Conservation (phyloP, 1,284 basidiomycete species). For the Trametes pubescens region DNA sequence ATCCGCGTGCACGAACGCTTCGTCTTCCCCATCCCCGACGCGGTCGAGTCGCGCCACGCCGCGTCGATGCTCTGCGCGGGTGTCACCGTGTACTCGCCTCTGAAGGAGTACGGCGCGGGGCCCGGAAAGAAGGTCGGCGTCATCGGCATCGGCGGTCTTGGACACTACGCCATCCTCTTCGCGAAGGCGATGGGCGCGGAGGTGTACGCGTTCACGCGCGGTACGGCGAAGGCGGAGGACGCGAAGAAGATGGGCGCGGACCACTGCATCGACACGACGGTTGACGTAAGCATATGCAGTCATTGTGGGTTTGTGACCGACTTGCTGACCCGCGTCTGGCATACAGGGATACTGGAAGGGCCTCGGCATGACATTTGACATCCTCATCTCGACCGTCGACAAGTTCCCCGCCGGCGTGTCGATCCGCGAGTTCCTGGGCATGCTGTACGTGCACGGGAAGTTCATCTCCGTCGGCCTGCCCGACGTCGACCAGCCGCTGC, state of each 20-base stretch:
- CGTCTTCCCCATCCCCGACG: constrained; percentile 75
- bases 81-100: constrained; percentile 71
- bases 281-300: constrained; percentile 21
- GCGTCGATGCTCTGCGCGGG: constrained; percentile 70
- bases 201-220: constrained; percentile 72
- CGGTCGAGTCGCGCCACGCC: constrained; percentile 59
- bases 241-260: constrained; percentile 69
- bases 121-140: constrained; percentile 75
- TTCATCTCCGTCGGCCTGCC: constrained; percentile 67
- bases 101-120: constrained; percentile 66
- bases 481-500: constrained; percentile 49
- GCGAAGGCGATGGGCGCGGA: constrained; percentile 51
- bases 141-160: constrained; percentile 69
- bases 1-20: constrained; percentile 74
- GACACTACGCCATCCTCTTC: constrained; percentile 41
- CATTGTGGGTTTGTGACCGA: neutral
- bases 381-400: constrained; percentile 65
- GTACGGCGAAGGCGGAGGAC: constrained; percentile 66
- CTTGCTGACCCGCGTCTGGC: neutral
- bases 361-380: constrained; percentile 57
- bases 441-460: constrained; percentile 60
- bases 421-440: constrained; percentile 50
- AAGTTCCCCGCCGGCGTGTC: constrained; percentile 36
- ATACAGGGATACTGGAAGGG: constrained; percentile 52
- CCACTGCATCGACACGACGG: constrained; percentile 54